Evolutionary conservation across 805 yeast species (phyloP).

Genomic region (Hanseniaspora clermontiae): DNA sequence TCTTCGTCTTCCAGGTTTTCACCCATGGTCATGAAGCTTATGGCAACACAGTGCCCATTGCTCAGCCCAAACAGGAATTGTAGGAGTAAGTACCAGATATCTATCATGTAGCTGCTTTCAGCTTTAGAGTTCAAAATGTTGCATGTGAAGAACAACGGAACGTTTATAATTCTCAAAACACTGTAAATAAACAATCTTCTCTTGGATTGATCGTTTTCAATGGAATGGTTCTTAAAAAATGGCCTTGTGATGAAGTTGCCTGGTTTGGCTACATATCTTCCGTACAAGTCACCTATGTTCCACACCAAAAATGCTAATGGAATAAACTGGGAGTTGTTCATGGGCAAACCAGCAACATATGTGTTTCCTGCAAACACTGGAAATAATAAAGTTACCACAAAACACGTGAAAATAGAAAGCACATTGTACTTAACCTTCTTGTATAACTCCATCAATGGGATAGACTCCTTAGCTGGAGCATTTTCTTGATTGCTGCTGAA

Average conservation of each 20-base stretch:
- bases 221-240: conserved; percentile 18
- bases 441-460: conserved; percentile 53
- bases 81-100: conserved; percentile 49
- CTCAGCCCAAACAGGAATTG: conserved; percentile 76
- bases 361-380: conserved; percentile 79
- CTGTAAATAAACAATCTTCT: conserved; percentile 40
- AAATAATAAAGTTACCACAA: conserved; percentile 61
- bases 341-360: conserved; percentile 33
- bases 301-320: conserved; percentile 74
- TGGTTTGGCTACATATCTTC: conserved; percentile 53
- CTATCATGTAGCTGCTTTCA: conserved; percentile 34
- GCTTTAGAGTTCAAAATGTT: conserved; percentile 22
- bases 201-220: conserved; percentile 19
- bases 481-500: not conserved
- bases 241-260: conserved; percentile 14
- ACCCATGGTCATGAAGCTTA: conserved; percentile 67
- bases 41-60: conserved; percentile 74
- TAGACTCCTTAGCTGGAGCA: not conserved
- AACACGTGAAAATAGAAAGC: conserved; percentile 57
- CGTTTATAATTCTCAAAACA: conserved; percentile 40
- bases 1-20: conserved; percentile 35
- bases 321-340: conserved; percentile 36
- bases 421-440: conserved; percentile 51
- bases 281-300: conserved; percentile 80
- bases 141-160: conserved; percentile 57